Conservation (phyloP, 306 rosid genomes). For the Medicago lupulina region DNA sequence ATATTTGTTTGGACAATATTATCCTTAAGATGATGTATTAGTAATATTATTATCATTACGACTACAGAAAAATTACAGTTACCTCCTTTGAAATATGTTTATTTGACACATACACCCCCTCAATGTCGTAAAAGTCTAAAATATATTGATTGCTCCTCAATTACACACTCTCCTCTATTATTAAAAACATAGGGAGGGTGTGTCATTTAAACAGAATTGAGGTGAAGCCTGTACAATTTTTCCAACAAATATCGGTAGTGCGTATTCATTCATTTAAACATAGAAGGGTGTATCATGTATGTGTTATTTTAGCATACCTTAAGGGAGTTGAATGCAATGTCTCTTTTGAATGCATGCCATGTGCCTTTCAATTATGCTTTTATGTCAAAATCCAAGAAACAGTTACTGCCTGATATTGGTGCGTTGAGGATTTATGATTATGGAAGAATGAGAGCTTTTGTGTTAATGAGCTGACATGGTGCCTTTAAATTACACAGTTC, state of each 20-base stretch:
- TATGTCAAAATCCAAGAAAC: slow-evolving; percentile 24
- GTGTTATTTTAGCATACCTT: neutral
- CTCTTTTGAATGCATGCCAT: neutral
- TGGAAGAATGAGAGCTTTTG: neutral
- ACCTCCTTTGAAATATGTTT: neutral
- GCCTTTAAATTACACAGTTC: slow-evolving; percentile 71
- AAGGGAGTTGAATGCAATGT: neutral
- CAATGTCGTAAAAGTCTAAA: neutral
- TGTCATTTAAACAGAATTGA: neutral
- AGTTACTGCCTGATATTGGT: slow-evolving; percentile 28
- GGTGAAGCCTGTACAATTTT: neutral
- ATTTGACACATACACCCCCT: neutral
- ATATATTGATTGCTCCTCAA: neutral
- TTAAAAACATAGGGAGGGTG: neutral
- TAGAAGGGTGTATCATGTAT: neutral
- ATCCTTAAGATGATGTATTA: neutral
- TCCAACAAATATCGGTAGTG: neutral
- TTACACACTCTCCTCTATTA: neutral
- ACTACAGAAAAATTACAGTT: neutral
- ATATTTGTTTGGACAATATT: slow-evolving; percentile 14
- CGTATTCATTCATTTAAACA: neutral
- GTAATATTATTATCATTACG: neutral
- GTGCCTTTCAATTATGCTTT: neutral
- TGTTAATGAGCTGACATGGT: slow-evolving; percentile 35
- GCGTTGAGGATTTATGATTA: neutral